These are phyloP conservation scores for Trichoderma parareesei DNA, from an alignment of 495 filamentous ascomycete species.

Conservation along the genomic window DNA sequence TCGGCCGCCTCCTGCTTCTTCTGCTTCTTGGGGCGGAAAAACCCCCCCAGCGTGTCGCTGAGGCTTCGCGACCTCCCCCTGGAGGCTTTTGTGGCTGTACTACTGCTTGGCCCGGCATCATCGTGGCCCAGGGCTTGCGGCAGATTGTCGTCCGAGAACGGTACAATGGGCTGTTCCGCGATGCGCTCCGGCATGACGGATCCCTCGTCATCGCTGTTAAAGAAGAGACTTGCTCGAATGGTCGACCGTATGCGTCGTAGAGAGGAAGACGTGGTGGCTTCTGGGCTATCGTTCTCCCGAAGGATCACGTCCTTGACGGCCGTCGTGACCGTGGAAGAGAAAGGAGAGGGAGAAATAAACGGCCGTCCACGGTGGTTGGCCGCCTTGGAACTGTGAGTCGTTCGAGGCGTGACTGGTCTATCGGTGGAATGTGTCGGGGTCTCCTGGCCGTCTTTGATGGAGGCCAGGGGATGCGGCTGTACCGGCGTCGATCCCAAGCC, in stretches of 20 bases:
- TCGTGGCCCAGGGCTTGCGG: constrained; percentile 14
- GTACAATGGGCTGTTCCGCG: not conserved
- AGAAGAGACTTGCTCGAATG: constrained; percentile 35
- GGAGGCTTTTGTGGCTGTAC: constrained; percentile 9
- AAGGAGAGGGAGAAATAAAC: constrained; percentile 38
- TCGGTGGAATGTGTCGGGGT: constrained; percentile 15
- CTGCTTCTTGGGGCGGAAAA: constrained; percentile 29
- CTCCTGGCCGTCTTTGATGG: not conserved
- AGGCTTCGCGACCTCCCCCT: constrained; percentile 33
- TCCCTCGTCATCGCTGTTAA: constrained; percentile 25
- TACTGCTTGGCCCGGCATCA: constrained; percentile 16
- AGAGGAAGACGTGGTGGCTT: constrained; percentile 19
- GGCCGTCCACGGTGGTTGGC: constrained; percentile 28
- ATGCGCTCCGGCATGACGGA: constrained; percentile 14
- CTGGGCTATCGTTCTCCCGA: constrained; percentile 27
- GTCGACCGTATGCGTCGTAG: constrained; percentile 26
- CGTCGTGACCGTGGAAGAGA: constrained; percentile 39
- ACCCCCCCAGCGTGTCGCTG: constrained; percentile 40
- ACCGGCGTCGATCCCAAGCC: not conserved
- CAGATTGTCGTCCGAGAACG: constrained; percentile 10
- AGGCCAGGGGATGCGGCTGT: constrained; percentile 11
- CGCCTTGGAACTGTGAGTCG: constrained; percentile 17
- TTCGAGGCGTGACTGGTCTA: constrained; percentile 25
- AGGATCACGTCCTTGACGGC: constrained; percentile 38
- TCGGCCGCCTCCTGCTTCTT: constrained; percentile 15